These are phyloP conservation scores for Linnemannia exigua DNA, from an alignment of 192 early-diverging fungal species.

Conservation along the genomic window DNA sequence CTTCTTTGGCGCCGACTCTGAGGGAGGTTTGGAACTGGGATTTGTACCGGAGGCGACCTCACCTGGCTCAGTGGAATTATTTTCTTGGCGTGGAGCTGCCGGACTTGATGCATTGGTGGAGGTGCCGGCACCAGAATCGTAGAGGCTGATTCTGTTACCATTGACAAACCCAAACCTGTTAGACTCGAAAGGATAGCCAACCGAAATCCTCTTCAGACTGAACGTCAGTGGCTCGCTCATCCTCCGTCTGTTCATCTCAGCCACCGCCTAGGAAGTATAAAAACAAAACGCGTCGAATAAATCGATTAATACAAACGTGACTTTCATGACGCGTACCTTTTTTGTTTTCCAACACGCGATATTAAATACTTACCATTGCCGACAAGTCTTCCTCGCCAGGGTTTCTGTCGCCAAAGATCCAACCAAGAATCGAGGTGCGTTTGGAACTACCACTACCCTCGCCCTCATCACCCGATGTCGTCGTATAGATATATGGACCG, in stretches of 20 bases:
- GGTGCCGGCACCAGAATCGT: constrained; percentile 6
- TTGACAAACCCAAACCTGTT: constrained; percentile 15
- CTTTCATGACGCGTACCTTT: neutral
- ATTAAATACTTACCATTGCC: neutral
- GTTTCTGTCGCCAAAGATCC: constrained; percentile 5
- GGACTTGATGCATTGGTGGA: constrained; percentile 1
- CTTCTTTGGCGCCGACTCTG: neutral
- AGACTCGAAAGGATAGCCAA: constrained; percentile 24
- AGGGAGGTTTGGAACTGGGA: neutral
- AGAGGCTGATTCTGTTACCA: constrained; percentile 9
- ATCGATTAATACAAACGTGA: neutral
- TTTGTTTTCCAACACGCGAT: neutral
- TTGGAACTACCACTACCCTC: neutral
- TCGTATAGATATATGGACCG: constrained; percentile 1
- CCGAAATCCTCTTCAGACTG: constrained; percentile 16
- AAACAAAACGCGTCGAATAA: neutral
- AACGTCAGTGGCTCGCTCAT: neutral
- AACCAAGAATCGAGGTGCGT: constrained; percentile 4
- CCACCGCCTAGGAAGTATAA: neutral
- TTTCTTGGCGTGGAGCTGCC: neutral
- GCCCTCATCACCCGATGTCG: neutral
- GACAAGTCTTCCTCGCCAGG: neutral
- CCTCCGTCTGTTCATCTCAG: neutral
- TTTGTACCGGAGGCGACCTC: neutral
- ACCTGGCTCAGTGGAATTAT: neutral